These are phyloP conservation scores for Ailanthus altissimus DNA, from an alignment of 345 rosid species.

Conservation along the genomic window DNA sequence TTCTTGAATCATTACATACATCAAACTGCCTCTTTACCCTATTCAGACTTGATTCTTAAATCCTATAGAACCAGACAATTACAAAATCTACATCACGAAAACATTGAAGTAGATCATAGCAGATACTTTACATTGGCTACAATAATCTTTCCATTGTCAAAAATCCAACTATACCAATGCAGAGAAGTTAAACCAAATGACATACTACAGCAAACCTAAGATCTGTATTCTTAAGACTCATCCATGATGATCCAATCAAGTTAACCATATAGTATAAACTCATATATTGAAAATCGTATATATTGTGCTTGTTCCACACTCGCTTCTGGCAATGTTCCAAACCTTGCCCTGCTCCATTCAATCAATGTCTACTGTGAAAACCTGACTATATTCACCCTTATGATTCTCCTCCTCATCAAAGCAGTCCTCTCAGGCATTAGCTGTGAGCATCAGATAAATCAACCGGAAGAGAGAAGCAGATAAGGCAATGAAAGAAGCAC, in stretches of 20 bases:
- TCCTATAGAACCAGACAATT: not conserved
- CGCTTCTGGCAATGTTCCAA: not conserved
- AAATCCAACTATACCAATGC: not conserved
- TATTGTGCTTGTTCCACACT: not conserved
- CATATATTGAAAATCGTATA: not conserved
- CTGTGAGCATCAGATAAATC: conserved; percentile 32
- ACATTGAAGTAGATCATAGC: not conserved
- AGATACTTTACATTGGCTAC: not conserved
- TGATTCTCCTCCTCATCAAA: conserved; percentile 13
- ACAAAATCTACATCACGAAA: not conserved
- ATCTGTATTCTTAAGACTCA: not conserved
- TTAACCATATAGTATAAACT: not conserved
- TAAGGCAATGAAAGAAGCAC: conserved; percentile 33
- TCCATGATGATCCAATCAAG: not conserved
- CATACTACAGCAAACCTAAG: not conserved
- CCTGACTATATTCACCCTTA: conserved; percentile 19
- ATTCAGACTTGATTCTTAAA: no score
- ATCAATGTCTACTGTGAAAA: not conserved
- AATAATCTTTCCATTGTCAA: not conserved
- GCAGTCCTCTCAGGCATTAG: conserved; percentile 30
- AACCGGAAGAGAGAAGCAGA: conserved; percentile 40
- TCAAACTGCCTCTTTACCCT: no score
- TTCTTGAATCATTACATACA: no score
- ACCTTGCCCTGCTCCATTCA: not conserved
- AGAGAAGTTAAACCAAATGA: not conserved